Conservation (phyloP, 2,329 filamentous ascomycete species). For the Pezicula radicicola region DNA sequence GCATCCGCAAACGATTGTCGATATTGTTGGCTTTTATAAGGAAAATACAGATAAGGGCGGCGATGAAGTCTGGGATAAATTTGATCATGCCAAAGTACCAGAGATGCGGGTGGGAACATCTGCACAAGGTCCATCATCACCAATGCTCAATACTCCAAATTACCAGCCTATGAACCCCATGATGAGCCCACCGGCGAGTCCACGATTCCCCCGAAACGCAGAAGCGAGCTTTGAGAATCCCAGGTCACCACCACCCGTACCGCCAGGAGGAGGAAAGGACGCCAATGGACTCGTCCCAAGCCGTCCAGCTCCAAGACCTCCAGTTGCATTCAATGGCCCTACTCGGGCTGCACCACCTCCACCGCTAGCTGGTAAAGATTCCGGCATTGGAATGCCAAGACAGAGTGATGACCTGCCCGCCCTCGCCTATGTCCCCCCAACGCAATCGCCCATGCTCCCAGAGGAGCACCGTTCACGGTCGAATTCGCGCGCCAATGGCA, state of each 20-base stretch:
- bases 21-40: constrained; percentile 96
- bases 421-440: constrained; percentile 27
- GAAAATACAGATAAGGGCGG: constrained; percentile 77
- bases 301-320: constrained; percentile 85
- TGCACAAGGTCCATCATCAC: constrained; percentile 19
- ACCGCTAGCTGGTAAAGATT: constrained; percentile 57
- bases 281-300: constrained; percentile 67
- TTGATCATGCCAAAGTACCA: constrained; percentile 75
- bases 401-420: constrained; percentile 50
- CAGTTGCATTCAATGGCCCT: constrained; percentile 67
- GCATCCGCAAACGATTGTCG: constrained; percentile 91
- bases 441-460: constrained; percentile 50
- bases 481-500: constrained; percentile 60
- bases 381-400: constrained; percentile 59
- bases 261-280: constrained; percentile 41
- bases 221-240: constrained; percentile 98
- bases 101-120: constrained; percentile 42
- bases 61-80: constrained; percentile 90
- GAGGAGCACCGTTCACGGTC: constrained; percentile 68
- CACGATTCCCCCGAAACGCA: constrained; percentile 83
- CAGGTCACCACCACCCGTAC: constrained; percentile 85
- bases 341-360: constrained; percentile 54
- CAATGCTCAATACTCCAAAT: constrained; percentile 47
- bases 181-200: constrained; percentile 77
- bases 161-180: constrained; percentile 59